A percentile compares a stretch with the other conserved stretches of the same genome.
phyloP scores from a whole-genome alignment of 108 stramenopile species.

The Seminavis robusta region DNA sequence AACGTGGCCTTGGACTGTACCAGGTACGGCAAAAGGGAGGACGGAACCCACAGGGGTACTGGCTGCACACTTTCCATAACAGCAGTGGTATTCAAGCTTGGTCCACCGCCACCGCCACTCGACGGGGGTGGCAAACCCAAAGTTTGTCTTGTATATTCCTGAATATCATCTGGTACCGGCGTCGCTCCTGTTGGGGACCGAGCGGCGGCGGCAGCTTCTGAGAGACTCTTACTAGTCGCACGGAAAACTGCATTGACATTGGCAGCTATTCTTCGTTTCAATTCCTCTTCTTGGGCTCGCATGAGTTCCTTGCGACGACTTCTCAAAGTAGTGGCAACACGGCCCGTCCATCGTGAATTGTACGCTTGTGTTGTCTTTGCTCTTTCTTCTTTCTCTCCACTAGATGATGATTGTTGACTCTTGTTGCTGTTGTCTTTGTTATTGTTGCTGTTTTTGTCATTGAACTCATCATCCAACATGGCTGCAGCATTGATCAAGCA shows the following conservation, averaged over 20 bases:
- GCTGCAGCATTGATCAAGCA: slow-evolving; percentile 29
- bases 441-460: neutral
- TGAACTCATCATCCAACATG: slow-evolving; percentile 23
- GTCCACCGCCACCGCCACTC: too few species aligned
- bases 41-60: slow-evolving; percentile 67
- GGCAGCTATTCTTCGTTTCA: slow-evolving; percentile 16
- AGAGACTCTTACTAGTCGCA: neutral
- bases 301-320: slow-evolving; percentile 26
- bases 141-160: slow-evolving; percentile 5
- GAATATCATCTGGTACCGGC: too few species aligned
- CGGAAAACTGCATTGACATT: slow-evolving; percentile 2
- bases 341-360: slow-evolving; percentile 22
- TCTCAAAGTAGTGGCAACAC: slow-evolving; percentile 19
- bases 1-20: slow-evolving; percentile 28
- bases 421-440: slow-evolving; percentile 8
- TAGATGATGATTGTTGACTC: slow-evolving; percentile 2
- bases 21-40: slow-evolving; percentile 48
- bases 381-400: neutral
- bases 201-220: neutral
- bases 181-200: slow-evolving; percentile 1
- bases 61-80: slow-evolving; percentile 37
- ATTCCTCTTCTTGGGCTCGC: slow-evolving; percentile 18
- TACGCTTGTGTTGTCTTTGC: neutral
- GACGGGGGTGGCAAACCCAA: neutral
- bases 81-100: slow-evolving; percentile 5